Percentiles rank a stretch among this genome's conserved stretches.
phyloP scores from a whole-genome alignment of 2,329 filamentous ascomycete genomes.

The Pseudogymnoascus sp. region DNA sequence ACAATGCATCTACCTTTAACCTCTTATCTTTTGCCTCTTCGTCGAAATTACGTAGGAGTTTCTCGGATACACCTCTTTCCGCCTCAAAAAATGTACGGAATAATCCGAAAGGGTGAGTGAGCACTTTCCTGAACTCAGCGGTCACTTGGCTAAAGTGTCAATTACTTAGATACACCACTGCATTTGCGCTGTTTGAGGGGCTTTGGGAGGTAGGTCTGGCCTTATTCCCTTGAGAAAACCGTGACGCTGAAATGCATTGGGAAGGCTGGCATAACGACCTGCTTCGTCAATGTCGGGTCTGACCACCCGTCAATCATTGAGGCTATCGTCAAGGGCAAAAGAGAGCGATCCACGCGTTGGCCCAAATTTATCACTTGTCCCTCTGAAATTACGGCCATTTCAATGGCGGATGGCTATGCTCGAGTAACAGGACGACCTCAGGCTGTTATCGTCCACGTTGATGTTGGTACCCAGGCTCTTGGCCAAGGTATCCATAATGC shows the following conservation, averaged over 20 bases:
- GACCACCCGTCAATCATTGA: constrained; percentile 72
- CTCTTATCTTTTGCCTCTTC: not conserved
- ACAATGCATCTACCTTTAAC: not conserved
- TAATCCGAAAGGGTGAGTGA: not conserved
- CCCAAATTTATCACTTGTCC: constrained; percentile 71
- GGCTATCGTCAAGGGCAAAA: constrained; percentile 69
- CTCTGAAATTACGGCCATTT: constrained; percentile 80
- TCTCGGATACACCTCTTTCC: not conserved
- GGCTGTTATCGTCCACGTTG: constrained; percentile 71
- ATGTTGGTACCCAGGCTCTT: constrained; percentile 73
- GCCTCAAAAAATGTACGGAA: not conserved
- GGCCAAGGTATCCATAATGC: constrained; percentile 74
- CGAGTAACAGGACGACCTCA: constrained; percentile 64
- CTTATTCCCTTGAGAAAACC: not conserved
- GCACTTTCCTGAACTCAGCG: too few species aligned
- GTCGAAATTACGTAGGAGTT: not conserved
- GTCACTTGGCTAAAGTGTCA: not conserved
- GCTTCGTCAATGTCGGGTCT: constrained; percentile 59
- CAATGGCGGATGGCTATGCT: constrained; percentile 76
- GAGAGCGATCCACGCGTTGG: constrained; percentile 55
- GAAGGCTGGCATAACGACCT: constrained; percentile 30
- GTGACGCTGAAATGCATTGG: constrained; percentile 18
- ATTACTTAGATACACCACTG: not conserved
- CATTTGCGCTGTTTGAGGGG: not conserved
- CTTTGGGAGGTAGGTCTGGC: not conserved